phyloP scores from a whole-genome alignment of 345 rosid species.

The Psidium guajava region DNA sequence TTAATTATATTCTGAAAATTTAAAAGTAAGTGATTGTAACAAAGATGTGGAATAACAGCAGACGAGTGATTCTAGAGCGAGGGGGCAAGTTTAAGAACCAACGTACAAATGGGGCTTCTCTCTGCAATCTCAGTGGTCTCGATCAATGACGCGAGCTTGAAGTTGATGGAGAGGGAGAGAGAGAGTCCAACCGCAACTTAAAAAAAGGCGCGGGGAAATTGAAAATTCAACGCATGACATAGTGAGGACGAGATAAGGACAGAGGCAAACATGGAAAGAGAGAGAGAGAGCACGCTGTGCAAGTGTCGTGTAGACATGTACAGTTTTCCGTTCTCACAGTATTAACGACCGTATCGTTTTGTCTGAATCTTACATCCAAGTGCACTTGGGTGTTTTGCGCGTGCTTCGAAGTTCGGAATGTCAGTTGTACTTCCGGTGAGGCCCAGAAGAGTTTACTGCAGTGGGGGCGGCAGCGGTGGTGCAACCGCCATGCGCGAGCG shows the following conservation, averaged over 20 bases:
- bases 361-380: not conserved
- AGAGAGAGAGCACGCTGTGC: not conserved
- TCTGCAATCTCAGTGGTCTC: not conserved
- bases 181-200: not conserved
- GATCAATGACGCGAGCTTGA: not conserved
- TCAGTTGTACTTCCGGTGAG: not conserved
- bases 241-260: not conserved
- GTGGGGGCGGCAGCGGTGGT: not conserved
- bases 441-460: not conserved
- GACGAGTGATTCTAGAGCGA: not conserved
- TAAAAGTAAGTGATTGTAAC: not conserved
- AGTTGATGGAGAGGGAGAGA: not conserved
- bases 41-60: not conserved
- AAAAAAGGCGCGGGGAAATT: not conserved
- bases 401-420: not conserved
- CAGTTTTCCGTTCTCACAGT: not conserved
- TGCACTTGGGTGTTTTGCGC: not conserved
- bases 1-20: not conserved
- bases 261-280: not conserved
- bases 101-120: not conserved
- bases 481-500: not conserved
- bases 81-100: not conserved
- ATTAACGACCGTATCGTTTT: not conserved
- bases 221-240: not conserved
- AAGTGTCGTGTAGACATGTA: not conserved